Evolutionary conservation across 2,329 filamentous ascomycete genomes (phyloP), one percentile per base, ranked within the genome.

Genomic region (Arthrinium puccinioides): DNA sequence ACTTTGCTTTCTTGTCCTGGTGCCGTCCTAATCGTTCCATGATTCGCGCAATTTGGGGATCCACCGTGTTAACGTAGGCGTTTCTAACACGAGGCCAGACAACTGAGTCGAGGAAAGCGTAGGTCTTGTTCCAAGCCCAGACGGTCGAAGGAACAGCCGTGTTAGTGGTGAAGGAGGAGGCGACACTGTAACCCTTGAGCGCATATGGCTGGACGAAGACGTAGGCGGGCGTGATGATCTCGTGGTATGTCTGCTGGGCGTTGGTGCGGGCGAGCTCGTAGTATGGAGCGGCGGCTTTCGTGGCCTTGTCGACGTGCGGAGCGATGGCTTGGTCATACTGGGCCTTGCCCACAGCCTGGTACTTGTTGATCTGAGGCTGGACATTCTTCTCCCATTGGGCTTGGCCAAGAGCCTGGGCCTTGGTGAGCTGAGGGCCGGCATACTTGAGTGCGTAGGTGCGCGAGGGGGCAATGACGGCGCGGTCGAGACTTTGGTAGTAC

Each of bases 1-100:
- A 39, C 48, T 63, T 66, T 21, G 51, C 46, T 40, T 61, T 66
- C 40, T 50, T 53, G 15, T 75, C 72, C 46, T 71, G 33, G 60
- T 88, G 86, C 32, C 84, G 72, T 27, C 88, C 89, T 9, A 98
- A 74, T 31, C 89, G 81, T 64, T 96, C 84, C 10, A 87, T 86
- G 52, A 98, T 97, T 51, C 88, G 87, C 39, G 90, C 76, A 11
- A 98, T 72, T 61, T 98, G 94, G 11, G 94, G 94, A 63, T 97
- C 89, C 4, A 98, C 89, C 50, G 94, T 95, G 54, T 95, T 82
- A 9, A 82, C 76, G 54, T 97, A 97, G 5, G 96, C 65, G 11
- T 84, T 72, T 19, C 84, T 79, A 9, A 96, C 45, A 46, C 84
- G 82, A 2, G 90, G 90, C 82, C 86, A 92, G 13, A 97, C 67